Evolutionary conservation across 371 early-diverging fungal species (phyloP), one percentile per base, ranked within the genome.

Genomic region (Mucor piriformis): DNA sequence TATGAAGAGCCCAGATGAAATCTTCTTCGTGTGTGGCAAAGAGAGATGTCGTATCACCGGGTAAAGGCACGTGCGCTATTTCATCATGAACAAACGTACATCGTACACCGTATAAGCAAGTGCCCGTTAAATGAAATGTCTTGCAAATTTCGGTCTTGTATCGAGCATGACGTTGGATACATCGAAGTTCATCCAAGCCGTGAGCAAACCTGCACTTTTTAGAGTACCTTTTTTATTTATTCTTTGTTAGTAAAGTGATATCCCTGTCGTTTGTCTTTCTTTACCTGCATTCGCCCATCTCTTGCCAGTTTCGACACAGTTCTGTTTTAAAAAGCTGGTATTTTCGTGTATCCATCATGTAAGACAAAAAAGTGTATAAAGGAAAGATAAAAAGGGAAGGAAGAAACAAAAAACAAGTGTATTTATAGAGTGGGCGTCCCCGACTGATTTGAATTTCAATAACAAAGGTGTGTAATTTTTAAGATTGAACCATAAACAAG

Each of bases 151-250:
- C 90, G 12, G 96, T 90, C 76, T 97, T 98, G 83, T 99, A 99
- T 57, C 90, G 88, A 24, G 92, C 95, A 79, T 98, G 98, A 33
- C 98, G 88, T 49, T 83, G 79, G 3, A 96, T 85, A 25, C 74
- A 69, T 25, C 96, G 83, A 42, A 96, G 83, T 74, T 99, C 98
- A 25, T 72, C 58, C 18, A 64, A 50, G 12, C 88, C 87, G 70
- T 99, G 98, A 8, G 97, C 98, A 87, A 97, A 99, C 67, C 97
- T 95, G 76, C 99, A 99, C 76, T 93, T 92, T 24, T 81, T 83
- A 3, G 92, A 94, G 74, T 97, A 99, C 60, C 88, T 88, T 18
- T 42, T 42, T 7, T 42, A 18, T 18, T 18, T 13, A 25, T 15
- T 43, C 6, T 1, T 29, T 24, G 5, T 10, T 33, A 12, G 2